phyloP scores from a whole-genome alignment of 345 rosid species.

The Euclidium syriacum region DNA sequence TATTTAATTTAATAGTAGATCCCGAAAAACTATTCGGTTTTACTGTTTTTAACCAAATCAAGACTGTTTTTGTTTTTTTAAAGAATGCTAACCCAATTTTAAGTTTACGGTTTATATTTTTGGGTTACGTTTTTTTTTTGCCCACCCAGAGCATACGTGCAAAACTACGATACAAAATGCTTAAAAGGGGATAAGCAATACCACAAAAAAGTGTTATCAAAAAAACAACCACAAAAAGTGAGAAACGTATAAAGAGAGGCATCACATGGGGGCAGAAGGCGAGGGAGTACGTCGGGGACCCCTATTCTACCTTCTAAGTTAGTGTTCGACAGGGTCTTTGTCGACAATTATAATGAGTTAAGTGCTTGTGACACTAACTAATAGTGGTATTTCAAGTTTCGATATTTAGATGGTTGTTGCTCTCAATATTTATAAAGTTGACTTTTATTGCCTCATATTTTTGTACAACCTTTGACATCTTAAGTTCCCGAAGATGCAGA shows the following conservation, averaged over 20 bases:
- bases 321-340: constrained; percentile 21
- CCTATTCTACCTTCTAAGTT: constrained; percentile 13
- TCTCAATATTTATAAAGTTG: constrained; percentile 19
- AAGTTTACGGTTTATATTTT: too few relatives aligned
- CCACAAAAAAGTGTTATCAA: too few relatives aligned
- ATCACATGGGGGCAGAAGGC: constrained; percentile 25
- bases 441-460: constrained; percentile 15
- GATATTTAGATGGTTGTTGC: constrained; percentile 5
- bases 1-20: too few relatives aligned
- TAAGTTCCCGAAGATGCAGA: background rate
- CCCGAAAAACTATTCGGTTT: too few relatives aligned
- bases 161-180: constrained; percentile 10
- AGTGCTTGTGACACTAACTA: constrained; percentile 15
- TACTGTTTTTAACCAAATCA: too few relatives aligned
- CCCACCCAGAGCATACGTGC: constrained; percentile 14
- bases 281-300: constrained; percentile 16
- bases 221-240: too few relatives aligned
- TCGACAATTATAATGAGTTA: constrained; percentile 7
- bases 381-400: background rate
- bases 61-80: too few relatives aligned
- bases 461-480: constrained; percentile 21
- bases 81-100: too few relatives aligned
- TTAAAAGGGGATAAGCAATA: constrained; percentile 2
- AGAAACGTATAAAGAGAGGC: constrained; percentile 10
- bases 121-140: too few relatives aligned